These are phyloP conservation scores for Wickerhamomyces subpelliculosus DNA, from an alignment of 805 yeast genomes.

Conservation along the genomic window DNA sequence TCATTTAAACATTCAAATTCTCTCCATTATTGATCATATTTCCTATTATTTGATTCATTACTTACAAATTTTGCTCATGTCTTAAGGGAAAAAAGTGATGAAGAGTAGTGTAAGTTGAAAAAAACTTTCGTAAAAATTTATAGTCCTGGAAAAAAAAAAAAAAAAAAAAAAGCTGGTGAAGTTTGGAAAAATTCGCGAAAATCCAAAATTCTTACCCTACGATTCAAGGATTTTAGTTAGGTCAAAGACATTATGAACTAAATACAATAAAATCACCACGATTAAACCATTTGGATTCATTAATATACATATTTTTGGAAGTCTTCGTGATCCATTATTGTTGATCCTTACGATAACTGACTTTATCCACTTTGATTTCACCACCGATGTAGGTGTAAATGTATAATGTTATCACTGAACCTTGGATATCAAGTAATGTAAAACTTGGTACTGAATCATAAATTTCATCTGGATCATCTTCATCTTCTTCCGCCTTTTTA, in stretches of 20 bases:
- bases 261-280: no score
- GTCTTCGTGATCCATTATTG: neutral
- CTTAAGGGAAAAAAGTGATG: neutral
- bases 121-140: neutral
- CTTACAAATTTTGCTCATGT: neutral
- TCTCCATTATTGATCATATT: neutral
- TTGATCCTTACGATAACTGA: constrained; percentile 52
- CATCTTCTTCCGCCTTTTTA: constrained; percentile 13
- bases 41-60: neutral
- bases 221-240: neutral
- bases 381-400: constrained; percentile 76
- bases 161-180: no score
- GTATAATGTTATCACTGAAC: constrained; percentile 68
- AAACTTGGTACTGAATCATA: constrained; percentile 62
- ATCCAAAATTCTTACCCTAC: neutral
- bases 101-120: neutral
- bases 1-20: constrained; percentile 6
- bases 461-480: constrained; percentile 15
- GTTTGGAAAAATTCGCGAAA: neutral
- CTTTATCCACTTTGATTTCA: constrained; percentile 88
- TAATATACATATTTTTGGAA: neutral
- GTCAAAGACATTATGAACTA: neutral
- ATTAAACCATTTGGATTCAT: neutral
- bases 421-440: constrained; percentile 83
- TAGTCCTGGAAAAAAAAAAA: no score